Evolutionary conservation across 345 rosid genomes (phyloP), one percentile per base, ranked within the genome.

Genomic region (Laguncularia racemosa): DNA sequence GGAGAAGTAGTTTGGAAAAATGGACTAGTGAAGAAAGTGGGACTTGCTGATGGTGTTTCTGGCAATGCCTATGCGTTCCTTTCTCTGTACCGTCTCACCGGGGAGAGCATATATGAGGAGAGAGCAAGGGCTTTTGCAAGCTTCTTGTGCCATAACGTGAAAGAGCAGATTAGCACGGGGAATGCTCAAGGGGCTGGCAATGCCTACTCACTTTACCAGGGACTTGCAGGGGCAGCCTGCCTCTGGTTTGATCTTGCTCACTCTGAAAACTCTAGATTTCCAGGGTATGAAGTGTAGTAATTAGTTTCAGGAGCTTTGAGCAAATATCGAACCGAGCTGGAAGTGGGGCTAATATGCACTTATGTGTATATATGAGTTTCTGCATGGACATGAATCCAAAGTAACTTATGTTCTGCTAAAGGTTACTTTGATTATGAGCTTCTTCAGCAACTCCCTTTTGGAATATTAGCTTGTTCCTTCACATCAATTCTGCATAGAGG

Each of bases 1-100:
- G 96, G 98, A 53, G 95, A 92, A 65, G 96, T 92, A 2, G 96
- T 92, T 38, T 92, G 96, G 96, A 92, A 84, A 67, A 89, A 69
- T 55, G 96, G 96, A 33, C 73, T 86, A 56, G 79, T 78, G 66
- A 89, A 89, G 68, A 86, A 86, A 67, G 85, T 73, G 11, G 95
- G 95, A 28, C 81, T 92, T 13, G 89, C 89, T 0, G 95, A 92
- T 64, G 98, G 96, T 13, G 80, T 67, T 15, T 76, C 93, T 0
- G 98, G 96, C 20, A 92, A 92, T 53, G 90, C 96, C 0, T 89
- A 86, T 5, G 83, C 91, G 12, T 86, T 89, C 64, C 90, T 89
- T 26, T 84, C 98, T 0, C 91, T 92, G 14, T 67, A 78, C 33
- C 81, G 89, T 26, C 70, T 89, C 13, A 89, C 96, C 0, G 88